phyloP scores from a whole-genome alignment of 2,329 filamentous ascomycete species.

The Talaromyces sp. region DNA sequence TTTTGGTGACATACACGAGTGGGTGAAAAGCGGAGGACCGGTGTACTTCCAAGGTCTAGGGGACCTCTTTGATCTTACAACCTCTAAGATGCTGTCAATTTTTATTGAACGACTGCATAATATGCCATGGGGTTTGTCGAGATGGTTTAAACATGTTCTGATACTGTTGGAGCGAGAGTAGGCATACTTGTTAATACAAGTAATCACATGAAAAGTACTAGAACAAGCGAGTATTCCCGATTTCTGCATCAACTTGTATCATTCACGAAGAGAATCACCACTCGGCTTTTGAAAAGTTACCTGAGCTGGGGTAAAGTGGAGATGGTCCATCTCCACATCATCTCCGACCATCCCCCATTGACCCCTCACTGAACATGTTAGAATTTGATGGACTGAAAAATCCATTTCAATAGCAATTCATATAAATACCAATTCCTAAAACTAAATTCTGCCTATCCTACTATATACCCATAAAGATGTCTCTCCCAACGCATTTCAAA shows the following conservation, averaged over 20 bases:
- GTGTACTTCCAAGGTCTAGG: conserved; percentile 13
- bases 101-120: conserved; percentile 12
- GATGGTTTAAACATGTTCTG: conserved; percentile 12
- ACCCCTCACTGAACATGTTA: background rate
- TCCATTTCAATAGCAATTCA: background rate
- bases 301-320: background rate
- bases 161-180: conserved; percentile 1
- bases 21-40: conserved; percentile 11
- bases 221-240: background rate
- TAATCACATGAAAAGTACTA: conserved; percentile 1
- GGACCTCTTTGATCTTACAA: conserved; percentile 9
- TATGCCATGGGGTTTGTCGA: conserved; percentile 12
- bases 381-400: background rate
- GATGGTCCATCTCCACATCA: background rate
- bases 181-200: conserved; percentile 4
- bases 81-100: conserved; percentile 10
- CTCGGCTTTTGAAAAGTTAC: background rate
- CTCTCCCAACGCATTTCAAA: conserved; percentile 30
- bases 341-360: background rate
- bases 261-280: background rate
- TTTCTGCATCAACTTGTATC: background rate
- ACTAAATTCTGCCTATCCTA: background rate
- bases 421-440: background rate
- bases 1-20: conserved; percentile 10
- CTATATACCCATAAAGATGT: conserved; percentile 18